phyloP scores from a whole-genome alignment of 2,329 filamentous ascomycete genomes.

The Byssothecium circinans region DNA sequence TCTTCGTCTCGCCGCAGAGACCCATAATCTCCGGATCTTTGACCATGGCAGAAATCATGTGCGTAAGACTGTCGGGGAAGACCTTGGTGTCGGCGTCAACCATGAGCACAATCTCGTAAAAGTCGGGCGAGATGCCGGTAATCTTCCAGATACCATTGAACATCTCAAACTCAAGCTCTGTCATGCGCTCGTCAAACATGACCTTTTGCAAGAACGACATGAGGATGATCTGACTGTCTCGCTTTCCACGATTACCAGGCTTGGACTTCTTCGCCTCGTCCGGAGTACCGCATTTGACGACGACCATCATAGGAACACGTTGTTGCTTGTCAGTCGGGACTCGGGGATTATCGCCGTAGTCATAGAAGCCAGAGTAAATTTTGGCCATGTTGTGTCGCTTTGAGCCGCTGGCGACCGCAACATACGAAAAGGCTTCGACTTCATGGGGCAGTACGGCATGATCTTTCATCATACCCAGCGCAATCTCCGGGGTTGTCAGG shows the following conservation, averaged over 20 bases:
- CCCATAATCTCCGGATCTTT: slow-evolving; percentile 99
- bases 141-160: slow-evolving; percentile 99
- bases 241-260: slow-evolving; percentile 96
- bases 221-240: slow-evolving; percentile 97
- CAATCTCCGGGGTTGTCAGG: slow-evolving; percentile 85
- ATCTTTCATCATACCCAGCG: slow-evolving; percentile 92
- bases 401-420: slow-evolving; percentile 90
- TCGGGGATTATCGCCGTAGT: slow-evolving; percentile 80
- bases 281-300: slow-evolving; percentile 94
- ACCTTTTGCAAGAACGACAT: slow-evolving; percentile 99
- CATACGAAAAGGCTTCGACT: slow-evolving; percentile 89
- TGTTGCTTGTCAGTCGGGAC: slow-evolving; percentile 88
- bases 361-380: slow-evolving; percentile 96
- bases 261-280: slow-evolving; percentile 80
- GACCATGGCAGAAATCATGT: slow-evolving; percentile 99
- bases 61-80: slow-evolving; percentile 95
- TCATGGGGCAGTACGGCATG: slow-evolving; percentile 77
- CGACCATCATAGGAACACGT: slow-evolving; percentile 93
- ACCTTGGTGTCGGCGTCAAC: slow-evolving; percentile 99
- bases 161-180: slow-evolving; percentile 98
- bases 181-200: slow-evolving; percentile 99
- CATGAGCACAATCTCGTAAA: slow-evolving; percentile 97
- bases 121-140: slow-evolving; percentile 96
- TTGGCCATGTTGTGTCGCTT: slow-evolving; percentile 99
- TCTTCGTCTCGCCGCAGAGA: slow-evolving; percentile 97